These are phyloP conservation scores for Yarrowia porcina DNA, from an alignment of 805 yeast genomes.

Conservation along the genomic window DNA sequence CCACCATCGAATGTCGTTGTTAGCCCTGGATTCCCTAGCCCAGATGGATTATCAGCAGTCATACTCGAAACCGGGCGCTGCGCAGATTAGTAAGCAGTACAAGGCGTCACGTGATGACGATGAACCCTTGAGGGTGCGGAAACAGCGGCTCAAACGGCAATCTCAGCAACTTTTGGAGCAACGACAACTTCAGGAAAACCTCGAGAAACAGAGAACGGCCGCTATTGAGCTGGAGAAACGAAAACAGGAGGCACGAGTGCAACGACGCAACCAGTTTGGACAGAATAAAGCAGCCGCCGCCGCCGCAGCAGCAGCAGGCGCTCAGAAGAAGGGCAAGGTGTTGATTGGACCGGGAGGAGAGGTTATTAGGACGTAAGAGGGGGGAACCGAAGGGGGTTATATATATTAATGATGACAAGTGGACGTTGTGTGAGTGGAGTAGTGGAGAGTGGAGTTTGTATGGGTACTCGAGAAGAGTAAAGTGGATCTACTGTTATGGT, in stretches of 20 bases:
- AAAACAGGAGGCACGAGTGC: not conserved
- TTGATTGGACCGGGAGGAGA: constrained; percentile 24
- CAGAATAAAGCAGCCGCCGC: not conserved
- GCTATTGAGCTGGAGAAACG: not conserved
- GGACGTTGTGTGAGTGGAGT: no score
- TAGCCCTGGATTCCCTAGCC: constrained; percentile 15
- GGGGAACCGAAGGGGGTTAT: not conserved
- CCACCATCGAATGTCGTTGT: not conserved
- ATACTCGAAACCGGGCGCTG: constrained; percentile 10
- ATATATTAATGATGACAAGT: no score
- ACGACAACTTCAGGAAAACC: constrained; percentile 3
- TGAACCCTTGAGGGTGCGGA: constrained; percentile 9
- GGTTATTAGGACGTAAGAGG: not conserved
- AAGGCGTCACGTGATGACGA: constrained; percentile 18
- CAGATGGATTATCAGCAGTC: constrained; percentile 12
- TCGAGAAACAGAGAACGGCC: constrained; percentile 3
- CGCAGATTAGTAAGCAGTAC: constrained; percentile 12
- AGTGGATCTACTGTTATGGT: no score
- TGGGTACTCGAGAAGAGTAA: no score
- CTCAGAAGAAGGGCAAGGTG: constrained; percentile 21
- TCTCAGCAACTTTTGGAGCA: constrained; percentile 4
- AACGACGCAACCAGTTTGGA: constrained; percentile 9
- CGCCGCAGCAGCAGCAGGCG: not conserved
- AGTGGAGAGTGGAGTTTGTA: no score
- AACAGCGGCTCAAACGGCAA: constrained; percentile 8